Evolutionary conservation across 148 eudicot genomes (phyloP).

Genomic region (Rhododendron williamsianum): DNA sequence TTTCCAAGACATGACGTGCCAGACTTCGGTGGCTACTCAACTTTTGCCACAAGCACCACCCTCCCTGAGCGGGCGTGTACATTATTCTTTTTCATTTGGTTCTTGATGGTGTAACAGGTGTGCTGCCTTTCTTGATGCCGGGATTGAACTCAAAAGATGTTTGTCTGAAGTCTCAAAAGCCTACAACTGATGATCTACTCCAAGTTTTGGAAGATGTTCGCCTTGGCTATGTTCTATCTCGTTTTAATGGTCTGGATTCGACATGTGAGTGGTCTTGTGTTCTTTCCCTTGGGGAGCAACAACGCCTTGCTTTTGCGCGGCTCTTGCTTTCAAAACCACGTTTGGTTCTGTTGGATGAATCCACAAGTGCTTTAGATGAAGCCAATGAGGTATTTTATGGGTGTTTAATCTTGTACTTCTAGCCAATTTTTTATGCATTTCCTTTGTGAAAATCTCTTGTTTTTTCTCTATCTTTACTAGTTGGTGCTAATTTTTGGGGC

Average conservation of each 20-base stretch:
- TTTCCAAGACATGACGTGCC: not conserved
- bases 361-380: conserved; percentile 98
- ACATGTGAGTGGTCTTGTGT: conserved; percentile 86
- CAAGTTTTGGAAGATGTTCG: conserved; percentile 80
- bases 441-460: not conserved
- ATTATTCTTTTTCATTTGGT: not conserved
- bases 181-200: conserved; percentile 62
- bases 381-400: conserved; percentile 69
- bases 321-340: conserved; percentile 75
- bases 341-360: conserved; percentile 84
- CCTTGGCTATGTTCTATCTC: conserved; percentile 65
- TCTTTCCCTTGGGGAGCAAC: conserved; percentile 96
- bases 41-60: not conserved
- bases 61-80: not conserved
- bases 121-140: conserved; percentile 52
- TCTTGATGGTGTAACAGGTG: conserved; percentile 29
- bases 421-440: not conserved
- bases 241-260: conserved; percentile 63
- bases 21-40: not conserved
- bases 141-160: conserved; percentile 20
- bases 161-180: conserved; percentile 38
- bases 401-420: not conserved
- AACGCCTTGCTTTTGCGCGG: conserved; percentile 95
- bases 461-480: not conserved
- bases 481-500: not conserved